A percentile compares a stretch with the other conserved stretches of the same genome.
Conservation (phyloP, 768 basidiomycete genomes). For the Auricularia sp. region DNA sequence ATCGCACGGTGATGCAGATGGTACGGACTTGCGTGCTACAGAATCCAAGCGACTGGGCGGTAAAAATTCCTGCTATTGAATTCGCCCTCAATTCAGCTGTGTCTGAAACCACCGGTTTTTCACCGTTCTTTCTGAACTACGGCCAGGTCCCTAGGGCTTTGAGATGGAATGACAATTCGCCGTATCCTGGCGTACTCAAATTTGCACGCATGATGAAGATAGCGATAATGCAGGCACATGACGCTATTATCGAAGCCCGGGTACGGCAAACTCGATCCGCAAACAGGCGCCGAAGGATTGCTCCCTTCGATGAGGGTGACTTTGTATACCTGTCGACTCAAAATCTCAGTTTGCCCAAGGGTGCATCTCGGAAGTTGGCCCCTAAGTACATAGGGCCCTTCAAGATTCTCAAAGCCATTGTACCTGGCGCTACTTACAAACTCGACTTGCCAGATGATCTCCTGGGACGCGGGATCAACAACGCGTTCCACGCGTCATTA, state of each 20-base stretch:
- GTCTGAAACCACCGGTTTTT: neutral
- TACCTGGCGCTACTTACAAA: neutral
- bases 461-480: neutral
- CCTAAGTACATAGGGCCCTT: neutral
- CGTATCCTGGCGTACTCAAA: neutral
- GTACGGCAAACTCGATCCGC: neutral
- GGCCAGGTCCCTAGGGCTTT: neutral
- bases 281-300: neutral
- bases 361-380: neutral
- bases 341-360: neutral
- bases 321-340: neutral
- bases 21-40: neutral
- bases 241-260: neutral
- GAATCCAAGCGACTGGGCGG: neutral
- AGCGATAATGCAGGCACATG: neutral
- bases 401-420: too few relatives aligned
- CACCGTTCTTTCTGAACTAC: neutral
- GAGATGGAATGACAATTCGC: neutral
- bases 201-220: neutral
- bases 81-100: neutral
- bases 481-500: neutral
- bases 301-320: neutral
- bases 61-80: constrained; percentile 1
- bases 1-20: neutral
- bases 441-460: neutral